Percentiles rank a stretch among this genome's conserved stretches.
phyloP scores from a whole-genome alignment of 306 rosid genomes.

The Vachellia pachyceras region DNA sequence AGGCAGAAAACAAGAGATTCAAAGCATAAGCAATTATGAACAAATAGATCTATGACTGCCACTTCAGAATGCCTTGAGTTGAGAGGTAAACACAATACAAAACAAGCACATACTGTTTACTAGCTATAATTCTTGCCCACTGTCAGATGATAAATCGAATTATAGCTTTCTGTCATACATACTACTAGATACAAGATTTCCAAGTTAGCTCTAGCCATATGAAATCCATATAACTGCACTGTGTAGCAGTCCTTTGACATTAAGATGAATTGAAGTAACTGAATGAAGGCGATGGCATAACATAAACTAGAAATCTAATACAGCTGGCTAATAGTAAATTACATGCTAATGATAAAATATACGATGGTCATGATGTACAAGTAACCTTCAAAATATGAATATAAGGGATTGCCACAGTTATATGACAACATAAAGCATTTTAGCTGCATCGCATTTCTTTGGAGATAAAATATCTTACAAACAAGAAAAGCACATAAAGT shows the following conservation, averaged over 20 bases:
- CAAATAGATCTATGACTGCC: not conserved
- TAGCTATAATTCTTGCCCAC: not conserved
- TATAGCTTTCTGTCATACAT: not conserved
- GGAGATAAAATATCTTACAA: not conserved
- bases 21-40: not conserved
- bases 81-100: not conserved
- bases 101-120: not conserved
- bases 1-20: not conserved
- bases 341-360: not conserved
- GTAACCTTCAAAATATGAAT: slow-evolving; percentile 1
- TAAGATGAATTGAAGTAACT: not conserved
- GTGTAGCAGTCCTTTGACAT: not conserved
- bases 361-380: not conserved
- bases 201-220: not conserved
- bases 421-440: not conserved
- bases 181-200: slow-evolving; percentile 4
- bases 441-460: not conserved
- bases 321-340: not conserved
- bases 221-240: not conserved
- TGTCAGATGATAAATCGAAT: slow-evolving; percentile 4
- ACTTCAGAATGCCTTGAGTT: slow-evolving; percentile 9
- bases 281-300: not conserved
- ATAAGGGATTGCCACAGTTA: not conserved
- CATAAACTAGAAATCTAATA: not conserved
- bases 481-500: slow-evolving; percentile 1